Conservation (phyloP, 768 basidiomycete genomes). For the Gymnopilus junonius region DNA sequence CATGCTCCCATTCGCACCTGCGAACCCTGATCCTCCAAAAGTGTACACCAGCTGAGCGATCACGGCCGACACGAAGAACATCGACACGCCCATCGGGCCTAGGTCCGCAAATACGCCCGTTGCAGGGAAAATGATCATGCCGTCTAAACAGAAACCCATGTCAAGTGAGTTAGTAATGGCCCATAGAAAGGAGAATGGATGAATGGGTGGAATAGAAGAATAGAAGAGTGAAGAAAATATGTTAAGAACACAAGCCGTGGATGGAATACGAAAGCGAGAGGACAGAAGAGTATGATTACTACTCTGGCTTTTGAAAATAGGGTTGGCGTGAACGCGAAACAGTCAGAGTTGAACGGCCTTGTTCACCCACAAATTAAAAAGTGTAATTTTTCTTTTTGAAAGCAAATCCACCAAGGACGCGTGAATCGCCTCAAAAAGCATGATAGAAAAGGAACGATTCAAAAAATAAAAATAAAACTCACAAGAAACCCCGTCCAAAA, state of each 20-base stretch:
- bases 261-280: not conserved
- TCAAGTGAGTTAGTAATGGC: not conserved
- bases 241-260: not conserved
- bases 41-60: conserved; percentile 86
- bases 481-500: conserved; percentile 94
- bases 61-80: conserved; percentile 90
- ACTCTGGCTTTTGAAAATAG: too few relatives aligned
- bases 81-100: conserved; percentile 89
- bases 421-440: not conserved
- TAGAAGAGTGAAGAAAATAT: conserved; percentile 7
- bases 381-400: too few relatives aligned
- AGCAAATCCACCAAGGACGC: too few relatives aligned
- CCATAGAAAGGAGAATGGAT: not conserved
- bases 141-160: conserved; percentile 52
- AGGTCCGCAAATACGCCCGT: conserved; percentile 78
- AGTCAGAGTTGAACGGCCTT: too few relatives aligned
- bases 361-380: too few relatives aligned
- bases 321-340: too few relatives aligned
- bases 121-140: conserved; percentile 95
- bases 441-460: not conserved
- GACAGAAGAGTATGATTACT: too few relatives aligned
- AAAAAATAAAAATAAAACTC: conserved; percentile 32
- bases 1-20: conserved; percentile 92
- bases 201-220: too few relatives aligned
- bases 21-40: conserved; percentile 86